A percentile compares a stretch with the other conserved stretches of the same genome.
Evolutionary conservation across 441 rosid species (phyloP).

Genomic region (Theobroma grandiflorum): DNA sequence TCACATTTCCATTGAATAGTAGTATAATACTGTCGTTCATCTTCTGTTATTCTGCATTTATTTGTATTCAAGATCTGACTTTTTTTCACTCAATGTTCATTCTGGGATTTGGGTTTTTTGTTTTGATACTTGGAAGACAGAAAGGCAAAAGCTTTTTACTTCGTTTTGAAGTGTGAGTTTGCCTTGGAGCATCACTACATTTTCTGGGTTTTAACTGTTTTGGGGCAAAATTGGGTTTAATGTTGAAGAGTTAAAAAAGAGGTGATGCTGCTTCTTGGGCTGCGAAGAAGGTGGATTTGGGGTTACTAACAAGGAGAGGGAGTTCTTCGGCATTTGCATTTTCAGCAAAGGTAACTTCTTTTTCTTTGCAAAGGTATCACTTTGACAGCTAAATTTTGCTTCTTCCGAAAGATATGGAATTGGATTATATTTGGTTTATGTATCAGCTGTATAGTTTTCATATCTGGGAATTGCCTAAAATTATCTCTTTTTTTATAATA

Average conservation of each 20-base stretch:
- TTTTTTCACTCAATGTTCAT: not conserved
- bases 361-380: not conserved
- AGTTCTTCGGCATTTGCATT: constrained; percentile 46
- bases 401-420: constrained; percentile 17
- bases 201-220: constrained; percentile 17
- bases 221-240: constrained; percentile 25
- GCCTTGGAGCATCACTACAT: constrained; percentile 9
- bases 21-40: not conserved
- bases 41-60: not conserved
- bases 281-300: constrained; percentile 25
- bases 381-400: constrained; percentile 12
- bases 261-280: constrained; percentile 38
- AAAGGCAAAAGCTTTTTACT: not conserved
- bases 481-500: not conserved
- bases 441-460: constrained; percentile 14
- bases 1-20: not conserved
- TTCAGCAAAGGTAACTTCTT: constrained; percentile 42
- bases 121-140: constrained; percentile 1
- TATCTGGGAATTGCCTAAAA: constrained; percentile 24
- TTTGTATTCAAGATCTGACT: constrained; percentile 27
- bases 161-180: not conserved
- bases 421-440: constrained; percentile 15
- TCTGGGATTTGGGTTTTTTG: constrained; percentile 14
- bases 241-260: constrained; percentile 25
- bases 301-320: constrained; percentile 42